Base-by-base conservation (phyloP, 176 grass and related monocot genomes). In the Rhynchospora pubera region DNA sequence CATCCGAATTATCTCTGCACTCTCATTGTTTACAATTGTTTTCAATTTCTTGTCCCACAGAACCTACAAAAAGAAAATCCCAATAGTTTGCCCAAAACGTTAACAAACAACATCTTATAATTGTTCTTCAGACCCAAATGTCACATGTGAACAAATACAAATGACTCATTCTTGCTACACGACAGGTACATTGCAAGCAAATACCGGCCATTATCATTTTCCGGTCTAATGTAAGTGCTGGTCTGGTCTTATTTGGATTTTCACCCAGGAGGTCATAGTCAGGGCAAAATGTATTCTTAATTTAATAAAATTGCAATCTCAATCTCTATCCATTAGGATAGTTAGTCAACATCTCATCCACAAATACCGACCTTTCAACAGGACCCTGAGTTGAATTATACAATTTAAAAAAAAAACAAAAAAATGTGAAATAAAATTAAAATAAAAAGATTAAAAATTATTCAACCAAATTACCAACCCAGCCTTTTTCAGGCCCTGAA, bases 1-100 rank as follows among this genome's bases (percentile, higher is more conserved):
- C 95, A 98, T 98, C 21, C 95, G 88, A 67, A 93, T 98, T 45
- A 98, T 98, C 74, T 98, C 95, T 12, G 92, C 82, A 81, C 95
- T 98, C 95, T 98, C 95, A 70, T 98, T 98, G 85, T 84, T 98
- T 75, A 98, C 95, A 62, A 93, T 90, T 5, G 95, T 94, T 82
- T 91, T 94, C 0, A 92, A 85, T 62, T 94, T 84, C 87, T 94
- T 93, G 76, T 98, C 95, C 95, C 95, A 98, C 26, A 98, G 88
- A 24, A 98, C 90, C 95, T 94, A 85, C 50, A 79, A 52, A 4
- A 57, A 19, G 12, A 74, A 39, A 5, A 69, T 6, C 18, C 50
- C 9, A 50, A 69, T 28, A 34, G 15, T 11, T 71, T 52, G 5
- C 21, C 6, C 19, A 52, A 50, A 74, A 74, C 19, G 12, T 74